These are phyloP conservation scores for Auricularia cornea DNA, from an alignment of 768 basidiomycete species.

Conservation along the genomic window DNA sequence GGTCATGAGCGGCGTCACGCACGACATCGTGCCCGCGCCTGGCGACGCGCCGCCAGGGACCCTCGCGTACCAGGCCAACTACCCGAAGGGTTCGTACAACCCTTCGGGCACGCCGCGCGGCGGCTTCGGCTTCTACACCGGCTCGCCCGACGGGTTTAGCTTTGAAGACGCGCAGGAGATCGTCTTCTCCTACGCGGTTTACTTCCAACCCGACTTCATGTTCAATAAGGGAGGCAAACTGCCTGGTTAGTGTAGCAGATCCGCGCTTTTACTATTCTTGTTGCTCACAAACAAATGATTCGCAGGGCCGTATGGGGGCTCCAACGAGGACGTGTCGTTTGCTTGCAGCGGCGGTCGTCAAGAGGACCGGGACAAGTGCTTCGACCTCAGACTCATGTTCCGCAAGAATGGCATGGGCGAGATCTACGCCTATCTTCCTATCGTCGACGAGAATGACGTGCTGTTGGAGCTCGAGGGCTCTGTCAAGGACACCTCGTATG, in stretches of 20 bases:
- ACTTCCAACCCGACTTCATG: slow-evolving; percentile 51
- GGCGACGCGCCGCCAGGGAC: not conserved
- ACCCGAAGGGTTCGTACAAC: slow-evolving; percentile 1
- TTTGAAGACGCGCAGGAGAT: slow-evolving; percentile 51
- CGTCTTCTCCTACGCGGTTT: slow-evolving; percentile 53
- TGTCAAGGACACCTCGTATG: slow-evolving; percentile 54
- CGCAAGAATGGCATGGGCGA: slow-evolving; percentile 52
- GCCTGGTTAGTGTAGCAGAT: slow-evolving; percentile 54
- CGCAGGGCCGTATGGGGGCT: slow-evolving; percentile 45
- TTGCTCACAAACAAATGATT: not conserved
- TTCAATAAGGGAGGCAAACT: slow-evolving; percentile 65
- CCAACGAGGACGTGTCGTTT: slow-evolving; percentile 39
- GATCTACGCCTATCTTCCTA: slow-evolving; percentile 64
- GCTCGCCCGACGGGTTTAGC: slow-evolving; percentile 43
- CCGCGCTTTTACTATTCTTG: not conserved
- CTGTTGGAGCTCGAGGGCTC: slow-evolving; percentile 43
- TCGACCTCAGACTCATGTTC: slow-evolving; percentile 43
- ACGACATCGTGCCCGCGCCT: not conserved
- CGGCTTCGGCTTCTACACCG: slow-evolving; percentile 62
- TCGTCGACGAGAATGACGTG: slow-evolving; percentile 38
- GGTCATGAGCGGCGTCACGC: not conserved
- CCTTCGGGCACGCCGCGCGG: not conserved
- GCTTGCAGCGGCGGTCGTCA: slow-evolving; percentile 61
- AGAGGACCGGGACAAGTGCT: slow-evolving; percentile 45
- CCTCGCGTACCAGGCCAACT: not conserved